phyloP scores from a whole-genome alignment of 2,329 filamentous ascomycete genomes.

The Ascochyta viciae-villosae region DNA sequence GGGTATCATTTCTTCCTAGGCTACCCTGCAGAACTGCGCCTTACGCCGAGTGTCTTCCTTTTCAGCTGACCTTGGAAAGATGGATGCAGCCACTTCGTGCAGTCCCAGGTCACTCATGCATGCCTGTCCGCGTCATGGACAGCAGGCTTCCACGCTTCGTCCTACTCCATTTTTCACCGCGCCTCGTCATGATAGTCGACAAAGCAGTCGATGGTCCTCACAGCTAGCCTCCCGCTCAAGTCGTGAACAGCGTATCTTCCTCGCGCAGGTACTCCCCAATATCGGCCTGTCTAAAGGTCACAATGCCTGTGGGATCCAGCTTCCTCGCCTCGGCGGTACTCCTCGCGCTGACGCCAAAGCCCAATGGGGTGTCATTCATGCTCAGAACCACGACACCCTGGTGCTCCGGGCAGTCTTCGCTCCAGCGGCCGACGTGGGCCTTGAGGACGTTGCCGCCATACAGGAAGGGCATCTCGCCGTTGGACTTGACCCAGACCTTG shows the following conservation, averaged over 20 bases:
- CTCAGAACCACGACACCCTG: slow-evolving; percentile 87
- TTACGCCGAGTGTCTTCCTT: not conserved
- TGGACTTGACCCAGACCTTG: slow-evolving; percentile 96
- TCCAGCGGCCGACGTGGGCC: slow-evolving; percentile 82
- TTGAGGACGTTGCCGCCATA: slow-evolving; percentile 92
- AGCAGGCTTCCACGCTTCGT: too few relatives aligned
- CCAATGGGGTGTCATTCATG: slow-evolving; percentile 88
- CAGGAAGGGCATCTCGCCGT: slow-evolving; percentile 96
- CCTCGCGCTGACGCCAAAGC: slow-evolving; percentile 90
- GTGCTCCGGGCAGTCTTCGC: slow-evolving; percentile 92
- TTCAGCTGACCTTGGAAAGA: not conserved
- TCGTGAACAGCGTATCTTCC: slow-evolving; percentile 69
- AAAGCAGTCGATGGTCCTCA: not conserved
- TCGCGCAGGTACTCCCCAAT: slow-evolving; percentile 94
- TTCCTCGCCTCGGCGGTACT: slow-evolving; percentile 83
- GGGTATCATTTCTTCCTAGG: slow-evolving; percentile 12
- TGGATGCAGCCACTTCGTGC: too few relatives aligned
- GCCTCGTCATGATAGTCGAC: too few relatives aligned
- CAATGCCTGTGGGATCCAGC: slow-evolving; percentile 87
- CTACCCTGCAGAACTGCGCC: not conserved
- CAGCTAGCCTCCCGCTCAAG: slow-evolving; percentile 36
- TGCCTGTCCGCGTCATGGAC: too few relatives aligned
- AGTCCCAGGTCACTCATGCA: too few relatives aligned
- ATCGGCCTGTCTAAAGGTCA: slow-evolving; percentile 90
- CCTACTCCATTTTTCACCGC: too few relatives aligned